Evolutionary conservation across 83 land plant genomes (phyloP).

Genomic region (Diphasiastrum complanatum): DNA sequence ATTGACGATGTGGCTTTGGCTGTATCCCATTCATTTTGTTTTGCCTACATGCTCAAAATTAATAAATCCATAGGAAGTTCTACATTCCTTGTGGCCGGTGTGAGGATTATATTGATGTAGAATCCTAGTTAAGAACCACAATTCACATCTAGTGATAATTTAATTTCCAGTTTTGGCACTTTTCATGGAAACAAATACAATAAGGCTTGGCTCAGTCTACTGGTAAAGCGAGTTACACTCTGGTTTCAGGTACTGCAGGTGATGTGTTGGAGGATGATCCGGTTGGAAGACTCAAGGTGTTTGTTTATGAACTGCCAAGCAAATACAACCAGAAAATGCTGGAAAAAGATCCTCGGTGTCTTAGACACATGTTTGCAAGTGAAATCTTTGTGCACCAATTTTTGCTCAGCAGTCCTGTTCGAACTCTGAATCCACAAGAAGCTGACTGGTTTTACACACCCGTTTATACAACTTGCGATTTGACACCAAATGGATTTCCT

Average conservation of each 20-base stretch:
- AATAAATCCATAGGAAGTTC: no score
- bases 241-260: slow-evolving; percentile 52
- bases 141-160: no score
- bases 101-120: no score
- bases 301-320: slow-evolving; percentile 40
- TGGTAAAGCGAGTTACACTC: no score
- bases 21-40: no score
- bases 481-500: slow-evolving; percentile 78
- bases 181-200: no score
- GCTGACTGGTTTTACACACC: slow-evolving; percentile 82
- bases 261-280: slow-evolving; percentile 51
- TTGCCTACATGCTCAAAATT: no score
- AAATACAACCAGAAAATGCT: slow-evolving; percentile 43
- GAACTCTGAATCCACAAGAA: slow-evolving; percentile 76
- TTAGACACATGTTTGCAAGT: slow-evolving; percentile 82
- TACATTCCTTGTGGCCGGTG: no score
- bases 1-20: no score
- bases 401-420: slow-evolving; percentile 62
- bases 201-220: no score
- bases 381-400: slow-evolving; percentile 75
- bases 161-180: no score
- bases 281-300: slow-evolving; percentile 48
- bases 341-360: slow-evolving; percentile 47
- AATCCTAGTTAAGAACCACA: no score
- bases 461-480: slow-evolving; percentile 79